These are phyloP conservation scores for Balansia obtecta DNA, from an alignment of 2,329 filamentous ascomycete genomes.

Conservation along the genomic window DNA sequence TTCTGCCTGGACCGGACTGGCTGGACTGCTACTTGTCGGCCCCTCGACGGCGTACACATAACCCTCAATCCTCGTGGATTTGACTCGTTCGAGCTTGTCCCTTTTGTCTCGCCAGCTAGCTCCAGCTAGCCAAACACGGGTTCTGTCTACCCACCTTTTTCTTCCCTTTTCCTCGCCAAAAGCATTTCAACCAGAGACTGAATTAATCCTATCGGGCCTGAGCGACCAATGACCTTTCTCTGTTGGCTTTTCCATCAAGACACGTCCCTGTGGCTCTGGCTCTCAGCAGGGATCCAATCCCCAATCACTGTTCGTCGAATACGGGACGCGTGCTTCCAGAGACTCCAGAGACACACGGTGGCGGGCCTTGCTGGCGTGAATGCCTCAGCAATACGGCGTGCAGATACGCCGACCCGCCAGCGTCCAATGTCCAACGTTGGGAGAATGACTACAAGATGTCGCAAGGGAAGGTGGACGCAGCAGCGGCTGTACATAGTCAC, in stretches of 20 bases:
- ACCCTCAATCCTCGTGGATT: background rate
- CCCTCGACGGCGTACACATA: background rate
- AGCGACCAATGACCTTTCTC: background rate
- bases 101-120: background rate
- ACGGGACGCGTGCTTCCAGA: slow-evolving; percentile 5
- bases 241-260: background rate
- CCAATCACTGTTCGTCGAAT: slow-evolving; percentile 2
- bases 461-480: no score
- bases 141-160: background rate
- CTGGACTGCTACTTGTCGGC: background rate
- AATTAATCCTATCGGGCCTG: background rate
- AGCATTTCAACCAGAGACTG: background rate
- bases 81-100: background rate
- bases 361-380: slow-evolving; percentile 1
- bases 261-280: background rate
- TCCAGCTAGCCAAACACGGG: background rate
- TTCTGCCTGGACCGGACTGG: background rate
- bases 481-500: no score
- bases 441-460: no score
- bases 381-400: background rate
- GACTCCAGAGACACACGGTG: slow-evolving; percentile 1
- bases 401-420: background rate
- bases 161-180: background rate
- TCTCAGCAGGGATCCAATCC: background rate
- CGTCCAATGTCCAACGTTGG: background rate